Evolutionary conservation across 345 rosid genomes (phyloP).

Genomic region (Euphorbia pulcherrima): DNA sequence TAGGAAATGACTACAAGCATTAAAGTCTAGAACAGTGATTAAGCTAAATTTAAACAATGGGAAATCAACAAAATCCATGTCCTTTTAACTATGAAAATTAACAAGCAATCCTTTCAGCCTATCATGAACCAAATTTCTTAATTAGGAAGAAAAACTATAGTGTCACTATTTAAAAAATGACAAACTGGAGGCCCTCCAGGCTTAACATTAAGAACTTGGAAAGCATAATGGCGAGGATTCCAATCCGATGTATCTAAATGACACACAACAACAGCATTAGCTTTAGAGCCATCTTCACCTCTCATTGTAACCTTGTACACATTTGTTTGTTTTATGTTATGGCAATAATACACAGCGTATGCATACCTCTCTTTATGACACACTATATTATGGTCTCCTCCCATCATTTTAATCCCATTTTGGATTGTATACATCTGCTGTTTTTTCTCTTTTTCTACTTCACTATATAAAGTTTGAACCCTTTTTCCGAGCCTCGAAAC

Average conservation of each 20-base stretch:
- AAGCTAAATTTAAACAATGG: too few relatives aligned
- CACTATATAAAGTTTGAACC: neutral
- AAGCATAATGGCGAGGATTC: constrained; percentile 11
- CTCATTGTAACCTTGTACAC: neutral
- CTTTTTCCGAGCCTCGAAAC: constrained; percentile 6
- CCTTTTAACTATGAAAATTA: too few relatives aligned
- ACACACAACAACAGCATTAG: constrained; percentile 7
- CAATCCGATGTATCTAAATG: constrained; percentile 16
- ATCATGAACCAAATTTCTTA: neutral
- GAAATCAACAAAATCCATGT: too few relatives aligned
- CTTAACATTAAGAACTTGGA: constrained; percentile 10
- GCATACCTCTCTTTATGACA: constrained; percentile 17
- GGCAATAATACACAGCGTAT: constrained; percentile 20
- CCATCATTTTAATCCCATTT: neutral
- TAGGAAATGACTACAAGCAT: too few relatives aligned
- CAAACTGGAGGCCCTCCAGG: constrained; percentile 12
- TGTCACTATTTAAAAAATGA: constrained; percentile 10
- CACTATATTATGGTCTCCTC: neutral
- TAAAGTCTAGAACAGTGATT: too few relatives aligned
- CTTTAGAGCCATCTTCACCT: constrained; percentile 11
- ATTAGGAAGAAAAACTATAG: constrained; percentile 11
- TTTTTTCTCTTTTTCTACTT: neutral
- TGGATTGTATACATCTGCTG: neutral
- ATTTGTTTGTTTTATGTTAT: neutral
- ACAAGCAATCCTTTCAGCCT: too few relatives aligned